A percentile compares a stretch with the other conserved stretches of the same genome.
Conservation (phyloP, 345 rosid genomes). For the Eucalyptus albens region DNA sequence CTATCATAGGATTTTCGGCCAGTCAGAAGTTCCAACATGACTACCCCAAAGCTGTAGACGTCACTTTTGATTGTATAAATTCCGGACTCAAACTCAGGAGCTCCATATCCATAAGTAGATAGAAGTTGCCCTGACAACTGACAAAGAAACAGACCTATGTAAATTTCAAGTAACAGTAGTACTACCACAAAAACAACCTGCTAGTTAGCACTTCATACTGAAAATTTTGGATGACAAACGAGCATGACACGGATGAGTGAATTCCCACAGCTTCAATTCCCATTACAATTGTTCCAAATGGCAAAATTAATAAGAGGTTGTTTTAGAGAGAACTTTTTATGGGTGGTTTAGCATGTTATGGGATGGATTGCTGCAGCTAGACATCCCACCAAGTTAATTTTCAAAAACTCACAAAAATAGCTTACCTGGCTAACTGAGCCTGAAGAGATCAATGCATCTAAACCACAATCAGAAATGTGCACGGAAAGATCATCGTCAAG, state of each 20-base stretch:
- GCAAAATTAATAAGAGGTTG: not conserved
- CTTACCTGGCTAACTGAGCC: constrained; percentile 91
- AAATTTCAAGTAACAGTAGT: not conserved
- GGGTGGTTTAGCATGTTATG: not conserved
- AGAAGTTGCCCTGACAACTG: constrained; percentile 92
- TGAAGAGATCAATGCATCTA: constrained; percentile 72
- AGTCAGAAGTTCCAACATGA: constrained; percentile 93
- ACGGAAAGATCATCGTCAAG: constrained; percentile 80
- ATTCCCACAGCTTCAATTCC: not conserved
- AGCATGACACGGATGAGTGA: not conserved
- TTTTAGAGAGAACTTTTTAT: not conserved
- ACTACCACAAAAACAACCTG: not conserved
- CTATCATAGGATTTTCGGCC: constrained; percentile 84
- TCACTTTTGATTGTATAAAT: constrained; percentile 81
- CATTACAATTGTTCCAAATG: not conserved
- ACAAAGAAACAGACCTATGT: not conserved
- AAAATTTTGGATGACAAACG: not conserved
- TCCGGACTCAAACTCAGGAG: constrained; percentile 95
- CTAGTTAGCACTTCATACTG: not conserved
- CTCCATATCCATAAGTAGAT: constrained; percentile 81
- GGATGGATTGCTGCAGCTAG: not conserved
- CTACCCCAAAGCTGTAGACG: constrained; percentile 95
- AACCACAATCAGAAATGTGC: constrained; percentile 83
- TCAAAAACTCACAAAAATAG: not conserved
- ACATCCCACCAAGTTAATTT: not conserved